phyloP scores from a whole-genome alignment of 2,329 filamentous ascomycete genomes.

The Tympanopsis confertula region DNA sequence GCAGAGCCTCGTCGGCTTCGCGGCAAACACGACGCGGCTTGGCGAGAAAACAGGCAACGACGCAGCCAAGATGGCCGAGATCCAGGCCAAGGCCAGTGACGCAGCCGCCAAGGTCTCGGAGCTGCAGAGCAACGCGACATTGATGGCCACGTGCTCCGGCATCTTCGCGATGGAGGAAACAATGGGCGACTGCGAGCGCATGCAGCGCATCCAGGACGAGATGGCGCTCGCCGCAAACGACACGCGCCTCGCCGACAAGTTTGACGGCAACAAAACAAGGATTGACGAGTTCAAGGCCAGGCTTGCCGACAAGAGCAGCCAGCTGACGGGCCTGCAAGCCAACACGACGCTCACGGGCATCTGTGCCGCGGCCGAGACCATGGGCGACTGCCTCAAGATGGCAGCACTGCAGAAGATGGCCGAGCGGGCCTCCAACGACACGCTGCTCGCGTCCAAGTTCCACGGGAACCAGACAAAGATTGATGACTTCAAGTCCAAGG shows the following conservation, averaged over 20 bases:
- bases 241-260: constrained; percentile 9
- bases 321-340: constrained; percentile 10
- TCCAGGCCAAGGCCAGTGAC: constrained; percentile 22
- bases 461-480: constrained; percentile 21
- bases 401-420: constrained; percentile 8
- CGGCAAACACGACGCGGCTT: constrained; percentile 21
- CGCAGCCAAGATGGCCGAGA: constrained; percentile 18
- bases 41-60: constrained; percentile 18
- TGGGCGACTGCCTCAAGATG: constrained; percentile 8
- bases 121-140: constrained; percentile 20
- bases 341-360: constrained; percentile 12
- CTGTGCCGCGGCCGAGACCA: constrained; percentile 9
- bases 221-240: constrained; percentile 11
- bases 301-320: constrained; percentile 7
- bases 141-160: constrained; percentile 18
- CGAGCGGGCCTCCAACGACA: constrained; percentile 14
- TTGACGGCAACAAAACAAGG: constrained; percentile 16
- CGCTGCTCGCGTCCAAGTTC: constrained; percentile 17
- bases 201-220: constrained; percentile 13
- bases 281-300: constrained; percentile 12
- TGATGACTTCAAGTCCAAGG: constrained; percentile 18
- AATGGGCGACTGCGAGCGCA: constrained; percentile 14
- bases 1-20: constrained; percentile 15
- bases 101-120: constrained; percentile 14
- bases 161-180: constrained; percentile 16